Conservation (phyloP, 2,329 filamentous ascomycete genomes). For the Alternaria sp. region DNA sequence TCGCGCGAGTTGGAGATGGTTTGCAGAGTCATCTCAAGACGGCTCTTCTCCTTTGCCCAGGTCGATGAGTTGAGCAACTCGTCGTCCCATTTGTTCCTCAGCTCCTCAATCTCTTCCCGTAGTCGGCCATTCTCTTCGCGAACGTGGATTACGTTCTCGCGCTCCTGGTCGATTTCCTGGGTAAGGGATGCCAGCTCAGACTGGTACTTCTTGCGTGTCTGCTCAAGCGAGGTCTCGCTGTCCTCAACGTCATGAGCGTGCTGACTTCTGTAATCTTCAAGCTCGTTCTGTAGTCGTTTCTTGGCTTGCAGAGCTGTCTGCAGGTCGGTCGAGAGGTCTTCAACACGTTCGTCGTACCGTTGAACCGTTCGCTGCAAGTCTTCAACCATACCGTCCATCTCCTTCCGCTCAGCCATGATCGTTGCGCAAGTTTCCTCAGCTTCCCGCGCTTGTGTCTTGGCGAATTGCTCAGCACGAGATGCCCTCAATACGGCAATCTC, state of each 20-base stretch:
- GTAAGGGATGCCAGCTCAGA: constrained; percentile 86
- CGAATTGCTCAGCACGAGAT: constrained; percentile 89
- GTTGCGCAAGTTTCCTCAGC: constrained; percentile 89
- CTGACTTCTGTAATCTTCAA: constrained; percentile 95
- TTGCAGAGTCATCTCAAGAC: constrained; percentile 85
- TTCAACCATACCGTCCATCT: constrained; percentile 85
- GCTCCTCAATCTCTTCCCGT: constrained; percentile 93
- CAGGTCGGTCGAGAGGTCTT: constrained; percentile 89
- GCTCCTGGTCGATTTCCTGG: constrained; percentile 90
- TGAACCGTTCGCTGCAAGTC: constrained; percentile 90
- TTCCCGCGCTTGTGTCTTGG: constrained; percentile 85
- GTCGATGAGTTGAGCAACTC: constrained; percentile 97
- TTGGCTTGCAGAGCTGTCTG: constrained; percentile 86
- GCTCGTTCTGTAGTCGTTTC: constrained; percentile 93
- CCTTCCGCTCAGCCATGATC: constrained; percentile 89
- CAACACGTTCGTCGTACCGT: constrained; percentile 85
- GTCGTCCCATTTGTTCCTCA: constrained; percentile 96
- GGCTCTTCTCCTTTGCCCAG: constrained; percentile 97
- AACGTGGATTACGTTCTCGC: constrained; percentile 85
- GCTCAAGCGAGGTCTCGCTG: constrained; percentile 93
- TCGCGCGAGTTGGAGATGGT: constrained; percentile 91
- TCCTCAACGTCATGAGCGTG: constrained; percentile 96
- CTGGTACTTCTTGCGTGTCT: constrained; percentile 97
- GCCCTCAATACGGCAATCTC: constrained; percentile 96
- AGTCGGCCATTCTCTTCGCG: constrained; percentile 84